Conservation (phyloP, 805 yeast species). For the Metschnikowia borealis region DNA sequence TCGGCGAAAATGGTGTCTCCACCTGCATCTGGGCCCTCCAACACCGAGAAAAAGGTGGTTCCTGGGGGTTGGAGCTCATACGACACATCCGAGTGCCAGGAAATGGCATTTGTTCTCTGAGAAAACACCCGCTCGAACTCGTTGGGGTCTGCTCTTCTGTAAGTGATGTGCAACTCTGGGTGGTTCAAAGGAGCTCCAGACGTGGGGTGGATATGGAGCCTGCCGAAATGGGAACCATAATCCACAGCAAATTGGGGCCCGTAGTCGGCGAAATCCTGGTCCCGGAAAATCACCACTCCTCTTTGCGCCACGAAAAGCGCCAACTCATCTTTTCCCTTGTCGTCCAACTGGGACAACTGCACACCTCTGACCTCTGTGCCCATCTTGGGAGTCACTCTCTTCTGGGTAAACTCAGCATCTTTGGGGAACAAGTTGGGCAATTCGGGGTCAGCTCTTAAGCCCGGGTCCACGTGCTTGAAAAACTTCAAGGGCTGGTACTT, state of each 20-base stretch:
- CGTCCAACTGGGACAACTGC: constrained; percentile 52
- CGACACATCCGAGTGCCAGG: constrained; percentile 74
- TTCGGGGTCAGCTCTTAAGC: constrained; percentile 58
- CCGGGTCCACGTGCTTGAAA: constrained; percentile 61
- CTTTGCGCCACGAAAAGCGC: constrained; percentile 65
- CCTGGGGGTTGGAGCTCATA: constrained; percentile 75
- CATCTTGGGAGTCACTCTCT: constrained; percentile 59
- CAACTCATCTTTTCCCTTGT: constrained; percentile 60
- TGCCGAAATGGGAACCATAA: constrained; percentile 64
- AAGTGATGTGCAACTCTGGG: constrained; percentile 20
- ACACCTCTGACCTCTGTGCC: constrained; percentile 63
- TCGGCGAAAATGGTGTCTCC: constrained; percentile 83
- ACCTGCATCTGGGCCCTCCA: constrained; percentile 57
- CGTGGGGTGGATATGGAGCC: constrained; percentile 69
- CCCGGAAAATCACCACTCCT: constrained; percentile 64
- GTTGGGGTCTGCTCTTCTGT: constrained; percentile 18
- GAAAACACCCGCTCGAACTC: constrained; percentile 18
- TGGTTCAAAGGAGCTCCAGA: constrained; percentile 58
- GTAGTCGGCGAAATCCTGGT: constrained; percentile 52
- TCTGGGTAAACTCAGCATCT: constrained; percentile 23
- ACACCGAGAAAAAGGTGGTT: constrained; percentile 59
- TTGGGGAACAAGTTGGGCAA: constrained; percentile 50
- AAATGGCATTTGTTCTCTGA: constrained; percentile 33
- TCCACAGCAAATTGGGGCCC: constrained; percentile 49
- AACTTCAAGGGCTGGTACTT: constrained; percentile 49